Conservation (phyloP, 179 eudicot species). For the Nepenthes alata region DNA sequence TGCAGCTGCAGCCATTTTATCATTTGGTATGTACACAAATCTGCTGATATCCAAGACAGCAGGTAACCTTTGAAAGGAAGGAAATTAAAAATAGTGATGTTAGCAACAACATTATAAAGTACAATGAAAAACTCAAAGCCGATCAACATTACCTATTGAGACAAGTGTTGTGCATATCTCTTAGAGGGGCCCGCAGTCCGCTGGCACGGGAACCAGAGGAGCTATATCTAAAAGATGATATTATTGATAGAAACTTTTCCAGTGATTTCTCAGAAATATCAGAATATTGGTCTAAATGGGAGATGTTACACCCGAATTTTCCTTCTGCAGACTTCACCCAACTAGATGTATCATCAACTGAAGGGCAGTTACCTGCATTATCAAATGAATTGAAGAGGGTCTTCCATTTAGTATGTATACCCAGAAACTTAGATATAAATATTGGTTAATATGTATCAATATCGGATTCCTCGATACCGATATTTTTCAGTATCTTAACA, state of each 20-base stretch:
- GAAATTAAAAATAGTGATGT: constrained; percentile 2
- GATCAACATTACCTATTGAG: constrained; percentile 30
- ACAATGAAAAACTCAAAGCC: background rate
- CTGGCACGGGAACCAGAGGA: constrained; percentile 91
- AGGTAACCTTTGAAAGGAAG: constrained; percentile 19
- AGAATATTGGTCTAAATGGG: constrained; percentile 70
- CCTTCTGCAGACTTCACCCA: constrained; percentile 27
- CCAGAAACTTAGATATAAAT: too few relatives aligned
- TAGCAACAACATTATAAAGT: background rate
- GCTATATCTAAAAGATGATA: constrained; percentile 62
- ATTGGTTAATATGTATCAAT: too few relatives aligned
- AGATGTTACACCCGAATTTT: constrained; percentile 74
- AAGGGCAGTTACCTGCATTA: constrained; percentile 27
- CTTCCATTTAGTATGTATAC: too few relatives aligned
- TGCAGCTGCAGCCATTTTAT: constrained; percentile 17
- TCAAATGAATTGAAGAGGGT: background rate
- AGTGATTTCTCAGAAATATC: constrained; percentile 82
- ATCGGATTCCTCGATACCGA: too few relatives aligned
- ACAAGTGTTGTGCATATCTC: constrained; percentile 45
- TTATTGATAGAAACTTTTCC: constrained; percentile 62
- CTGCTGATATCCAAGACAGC: constrained; percentile 27
- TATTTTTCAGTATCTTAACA: too few relatives aligned
- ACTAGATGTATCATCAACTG: constrained; percentile 15
- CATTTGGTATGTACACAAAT: constrained; percentile 32
- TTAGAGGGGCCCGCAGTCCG: constrained; percentile 91